phyloP scores from a whole-genome alignment of 352 stramenopile genomes.

The Thalassiosira hispida region DNA sequence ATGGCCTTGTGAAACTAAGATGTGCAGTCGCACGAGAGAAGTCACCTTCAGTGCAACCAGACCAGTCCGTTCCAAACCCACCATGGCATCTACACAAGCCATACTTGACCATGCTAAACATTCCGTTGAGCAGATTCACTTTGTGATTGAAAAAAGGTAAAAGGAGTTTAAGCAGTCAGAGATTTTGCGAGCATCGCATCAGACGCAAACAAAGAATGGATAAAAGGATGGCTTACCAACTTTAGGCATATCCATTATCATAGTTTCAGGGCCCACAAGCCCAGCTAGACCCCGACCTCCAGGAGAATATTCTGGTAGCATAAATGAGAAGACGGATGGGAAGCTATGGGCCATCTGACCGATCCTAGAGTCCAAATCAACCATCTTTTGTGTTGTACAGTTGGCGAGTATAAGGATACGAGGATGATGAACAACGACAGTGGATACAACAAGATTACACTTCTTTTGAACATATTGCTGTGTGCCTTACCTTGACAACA shows the following conservation, averaged over 20 bases:
- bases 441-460: too few species aligned
- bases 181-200: too few species aligned
- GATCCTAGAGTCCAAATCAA: slow-evolving; percentile 16
- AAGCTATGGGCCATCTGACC: slow-evolving; percentile 62
- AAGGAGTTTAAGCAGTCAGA: too few species aligned
- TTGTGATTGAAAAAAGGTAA: too few species aligned
- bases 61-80: slow-evolving; percentile 57
- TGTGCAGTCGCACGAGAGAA: slow-evolving; percentile 39
- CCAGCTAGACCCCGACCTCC: slow-evolving; percentile 23
- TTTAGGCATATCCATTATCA: slow-evolving; percentile 69
- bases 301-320: slow-evolving; percentile 72
- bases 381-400: too few species aligned
- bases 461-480: too few species aligned
- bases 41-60: slow-evolving; percentile 48
- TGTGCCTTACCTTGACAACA: slow-evolving; percentile 32
- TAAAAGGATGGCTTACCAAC: too few species aligned
- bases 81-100: slow-evolving; percentile 60
- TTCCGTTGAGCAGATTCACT: slow-evolving; percentile 72
- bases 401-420: too few species aligned
- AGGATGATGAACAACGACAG: too few species aligned
- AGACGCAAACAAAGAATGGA: too few species aligned
- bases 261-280: slow-evolving; percentile 57
- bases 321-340: slow-evolving; percentile 79
- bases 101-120: slow-evolving; percentile 78
- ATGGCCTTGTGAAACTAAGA: slow-evolving; percentile 48